These are phyloP conservation scores for Heterobasidion parviporum DNA, from an alignment of 1,284 basidiomycete species.

Conservation along the genomic window DNA sequence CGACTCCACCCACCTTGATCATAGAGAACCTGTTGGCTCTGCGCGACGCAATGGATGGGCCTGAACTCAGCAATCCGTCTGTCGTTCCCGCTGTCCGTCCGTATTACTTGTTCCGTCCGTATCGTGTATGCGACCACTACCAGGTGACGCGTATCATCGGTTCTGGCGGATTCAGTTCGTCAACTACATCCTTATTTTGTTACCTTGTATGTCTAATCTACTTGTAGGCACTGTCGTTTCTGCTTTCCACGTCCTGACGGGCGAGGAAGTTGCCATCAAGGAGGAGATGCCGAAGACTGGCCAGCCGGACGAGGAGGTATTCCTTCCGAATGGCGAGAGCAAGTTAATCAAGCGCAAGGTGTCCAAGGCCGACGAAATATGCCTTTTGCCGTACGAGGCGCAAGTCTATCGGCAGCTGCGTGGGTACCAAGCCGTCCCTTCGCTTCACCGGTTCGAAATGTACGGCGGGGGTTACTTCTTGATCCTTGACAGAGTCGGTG, in stretches of 20 bases:
- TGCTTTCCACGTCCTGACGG: background rate
- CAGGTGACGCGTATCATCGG: background rate
- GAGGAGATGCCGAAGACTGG: background rate
- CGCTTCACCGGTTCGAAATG: slow-evolving; percentile 5
- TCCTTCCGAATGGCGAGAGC: too few species aligned
- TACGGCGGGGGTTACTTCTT: slow-evolving; percentile 7
- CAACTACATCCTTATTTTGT: background rate
- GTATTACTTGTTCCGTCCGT: background rate
- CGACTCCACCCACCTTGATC: background rate
- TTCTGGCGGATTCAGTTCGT: background rate
- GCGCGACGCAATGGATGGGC: background rate
- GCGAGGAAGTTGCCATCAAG: background rate
- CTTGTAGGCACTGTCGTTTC: background rate
- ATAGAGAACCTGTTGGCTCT: background rate
- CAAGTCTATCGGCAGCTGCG: slow-evolving; percentile 4
- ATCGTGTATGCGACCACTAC: background rate
- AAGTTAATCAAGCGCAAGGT: too few species aligned
- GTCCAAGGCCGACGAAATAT: background rate
- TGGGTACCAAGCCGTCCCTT: slow-evolving; percentile 1
- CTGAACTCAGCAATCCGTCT: background rate
- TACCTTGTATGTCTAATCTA: background rate
- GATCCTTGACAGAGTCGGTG: slow-evolving; percentile 14
- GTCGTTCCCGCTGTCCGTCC: background rate
- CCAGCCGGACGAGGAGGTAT: background rate
- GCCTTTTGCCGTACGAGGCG: slow-evolving; percentile 5